A percentile compares a stretch with the other conserved stretches of the same genome.
Evolutionary conservation across 345 rosid genomes (phyloP).

Genomic region (Bruguiera parviflora): DNA sequence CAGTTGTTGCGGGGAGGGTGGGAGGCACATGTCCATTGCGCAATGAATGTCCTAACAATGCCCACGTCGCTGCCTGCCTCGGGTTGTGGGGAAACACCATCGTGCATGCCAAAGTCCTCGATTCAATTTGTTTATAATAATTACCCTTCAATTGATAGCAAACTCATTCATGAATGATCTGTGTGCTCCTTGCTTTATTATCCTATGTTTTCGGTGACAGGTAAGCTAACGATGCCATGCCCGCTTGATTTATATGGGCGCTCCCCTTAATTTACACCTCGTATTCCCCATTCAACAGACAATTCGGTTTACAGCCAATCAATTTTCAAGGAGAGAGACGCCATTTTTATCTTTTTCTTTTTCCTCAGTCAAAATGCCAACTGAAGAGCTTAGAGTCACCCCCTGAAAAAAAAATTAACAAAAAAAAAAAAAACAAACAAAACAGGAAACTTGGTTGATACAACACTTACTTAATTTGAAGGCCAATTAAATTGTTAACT

Average conservation of each 20-base stretch:
- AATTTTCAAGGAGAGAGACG: constrained; percentile 7
- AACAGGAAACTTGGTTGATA: constrained; percentile 23
- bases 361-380: too few species aligned
- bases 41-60: constrained; percentile 34
- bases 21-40: constrained; percentile 61
- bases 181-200: neutral
- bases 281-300: constrained; percentile 31
- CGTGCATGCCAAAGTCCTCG: constrained; percentile 58
- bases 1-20: constrained; percentile 49
- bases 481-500: too few species aligned
- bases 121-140: constrained; percentile 37
- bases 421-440: too few species aligned
- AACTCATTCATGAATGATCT: constrained; percentile 7
- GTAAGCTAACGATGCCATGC: constrained; percentile 46
- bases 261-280: constrained; percentile 1
- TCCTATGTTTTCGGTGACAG: constrained; percentile 32
- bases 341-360: neutral
- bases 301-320: neutral
- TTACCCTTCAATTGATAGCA: neutral
- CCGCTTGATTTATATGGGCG: constrained; percentile 16
- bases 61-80: neutral
- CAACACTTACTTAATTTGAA: too few species aligned
- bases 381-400: constrained; percentile 34
- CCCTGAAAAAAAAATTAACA: constrained; percentile 7
- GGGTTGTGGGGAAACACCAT: constrained; percentile 67